Percentiles rank a stretch among this genome's conserved stretches.
Evolutionary conservation across 1,284 basidiomycete species (phyloP).

Genomic region (Sporisorium sorghi): DNA sequence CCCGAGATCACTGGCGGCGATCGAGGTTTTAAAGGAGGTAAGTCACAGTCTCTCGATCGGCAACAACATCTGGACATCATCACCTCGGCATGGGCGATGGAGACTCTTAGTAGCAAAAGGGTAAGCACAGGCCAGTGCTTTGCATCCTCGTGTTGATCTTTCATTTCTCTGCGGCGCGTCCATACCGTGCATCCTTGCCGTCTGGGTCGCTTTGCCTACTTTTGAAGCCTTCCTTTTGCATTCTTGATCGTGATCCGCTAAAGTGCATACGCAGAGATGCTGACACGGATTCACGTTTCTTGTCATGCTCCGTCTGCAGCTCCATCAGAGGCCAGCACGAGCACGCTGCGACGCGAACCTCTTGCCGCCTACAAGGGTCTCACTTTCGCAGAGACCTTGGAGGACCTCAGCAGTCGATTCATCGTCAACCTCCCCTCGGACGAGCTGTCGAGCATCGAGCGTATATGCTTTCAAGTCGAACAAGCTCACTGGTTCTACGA

Average conservation of each 20-base stretch:
- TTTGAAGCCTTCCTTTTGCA: slow-evolving; percentile 2
- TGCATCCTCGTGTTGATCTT: slow-evolving; percentile 22
- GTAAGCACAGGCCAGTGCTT: slow-evolving; percentile 53
- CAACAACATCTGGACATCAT: background rate
- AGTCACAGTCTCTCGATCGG: slow-evolving; percentile 19
- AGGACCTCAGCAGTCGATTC: slow-evolving; percentile 77
- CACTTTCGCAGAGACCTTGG: slow-evolving; percentile 67
- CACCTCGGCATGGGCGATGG: slow-evolving; percentile 1
- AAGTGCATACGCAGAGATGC: background rate
- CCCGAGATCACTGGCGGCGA: slow-evolving; percentile 66
- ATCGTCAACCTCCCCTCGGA: slow-evolving; percentile 95
- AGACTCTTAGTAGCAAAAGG: slow-evolving; percentile 33
- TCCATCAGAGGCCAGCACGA: slow-evolving; percentile 40
- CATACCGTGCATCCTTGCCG: background rate
- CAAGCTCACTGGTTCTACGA: slow-evolving; percentile 99
- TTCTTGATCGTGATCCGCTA: background rate
- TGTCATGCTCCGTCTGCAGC: slow-evolving; percentile 6
- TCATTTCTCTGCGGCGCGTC: slow-evolving; percentile 25
- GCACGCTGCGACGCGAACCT: slow-evolving; percentile 38
- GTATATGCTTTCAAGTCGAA: slow-evolving; percentile 98
- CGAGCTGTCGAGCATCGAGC: slow-evolving; percentile 88
- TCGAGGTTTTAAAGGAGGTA: slow-evolving; percentile 66
- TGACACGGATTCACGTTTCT: slow-evolving; percentile 7
- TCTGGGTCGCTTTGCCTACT: slow-evolving; percentile 9
- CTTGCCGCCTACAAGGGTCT: slow-evolving; percentile 50